Conservation (phyloP, 176 grass and related monocot genomes). For the Cenchrus purpureus region DNA sequence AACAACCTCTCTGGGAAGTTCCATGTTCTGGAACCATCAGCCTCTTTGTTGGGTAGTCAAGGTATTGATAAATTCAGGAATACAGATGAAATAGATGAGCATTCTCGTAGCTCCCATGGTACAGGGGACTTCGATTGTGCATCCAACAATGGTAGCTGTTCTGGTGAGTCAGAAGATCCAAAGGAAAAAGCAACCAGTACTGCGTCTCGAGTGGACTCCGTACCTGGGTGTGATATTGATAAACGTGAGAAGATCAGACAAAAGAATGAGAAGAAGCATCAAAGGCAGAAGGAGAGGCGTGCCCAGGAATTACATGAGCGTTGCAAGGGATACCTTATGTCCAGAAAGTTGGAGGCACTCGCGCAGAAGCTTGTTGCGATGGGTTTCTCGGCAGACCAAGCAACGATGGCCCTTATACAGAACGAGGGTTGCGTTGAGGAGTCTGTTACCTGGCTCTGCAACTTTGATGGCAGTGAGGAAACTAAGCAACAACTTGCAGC, state of each 20-base stretch:
- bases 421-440: conserved; percentile 93
- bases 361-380: conserved; percentile 87
- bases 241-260: conserved; percentile 98
- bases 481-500: conserved; percentile 70
- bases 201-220: conserved; percentile 53
- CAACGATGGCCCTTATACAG: conserved; percentile 96
- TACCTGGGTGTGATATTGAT: conserved; percentile 82
- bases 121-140: conserved; percentile 82
- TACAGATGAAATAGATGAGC: conserved; percentile 91
- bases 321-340: conserved; percentile 96
- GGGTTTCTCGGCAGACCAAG: conserved; percentile 92
- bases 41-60: conserved; percentile 56
- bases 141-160: conserved; percentile 90
- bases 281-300: conserved; percentile 90
- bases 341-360: conserved; percentile 82
- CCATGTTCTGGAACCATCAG: conserved; percentile 72
- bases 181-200: conserved; percentile 67
- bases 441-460: conserved; percentile 86
- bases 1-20: conserved; percentile 90
- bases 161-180: conserved; percentile 83
- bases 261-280: conserved; percentile 99
- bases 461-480: conserved; percentile 84
- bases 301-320: conserved; percentile 93
- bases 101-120: conserved; percentile 83
- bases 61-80: conserved; percentile 67